Conservation (phyloP, 2,329 filamentous ascomycete genomes). For the Verticillium zaregamsianum region DNA sequence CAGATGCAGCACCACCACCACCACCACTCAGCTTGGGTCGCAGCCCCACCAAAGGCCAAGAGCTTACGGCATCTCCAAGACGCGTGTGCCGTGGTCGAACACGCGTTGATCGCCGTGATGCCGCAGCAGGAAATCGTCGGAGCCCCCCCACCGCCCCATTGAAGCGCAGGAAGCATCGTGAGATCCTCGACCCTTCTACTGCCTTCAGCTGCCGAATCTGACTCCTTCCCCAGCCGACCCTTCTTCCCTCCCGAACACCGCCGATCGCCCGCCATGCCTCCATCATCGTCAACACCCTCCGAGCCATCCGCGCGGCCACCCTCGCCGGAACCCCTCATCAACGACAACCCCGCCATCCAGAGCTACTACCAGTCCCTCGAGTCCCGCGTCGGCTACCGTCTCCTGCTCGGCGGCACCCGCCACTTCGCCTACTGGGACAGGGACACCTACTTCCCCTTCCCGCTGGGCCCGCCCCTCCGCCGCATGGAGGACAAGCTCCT, state of each 20-base stretch:
- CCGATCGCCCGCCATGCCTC: not conserved
- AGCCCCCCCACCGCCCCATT: not conserved
- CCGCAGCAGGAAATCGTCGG: no score
- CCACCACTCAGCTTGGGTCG: not conserved
- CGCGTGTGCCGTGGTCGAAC: not conserved
- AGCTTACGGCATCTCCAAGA: not conserved
- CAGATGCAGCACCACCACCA: no score
- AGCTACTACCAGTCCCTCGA: conserved; percentile 42
- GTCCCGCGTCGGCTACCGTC: conserved; percentile 35
- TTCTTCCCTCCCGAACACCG: not conserved
- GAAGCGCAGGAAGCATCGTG: not conserved
- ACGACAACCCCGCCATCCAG: conserved; percentile 33
- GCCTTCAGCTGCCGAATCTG: not conserved
- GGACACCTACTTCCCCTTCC: conserved; percentile 44
- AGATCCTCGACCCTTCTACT: not conserved
- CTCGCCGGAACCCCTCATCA: conserved; percentile 23
- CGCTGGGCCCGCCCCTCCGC: conserved; percentile 34
- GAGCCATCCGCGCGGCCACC: not conserved
- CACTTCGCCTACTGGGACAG: conserved; percentile 46
- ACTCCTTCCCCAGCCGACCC: not conserved
- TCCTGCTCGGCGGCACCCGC: conserved; percentile 40
- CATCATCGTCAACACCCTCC: not conserved
- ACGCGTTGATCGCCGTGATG: not conserved
- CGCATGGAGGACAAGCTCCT: conserved; percentile 46
- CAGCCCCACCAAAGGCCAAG: not conserved